phyloP scores from a whole-genome alignment of 108 stramenopile species.

The Fragilariopsis cylindrus region DNA sequence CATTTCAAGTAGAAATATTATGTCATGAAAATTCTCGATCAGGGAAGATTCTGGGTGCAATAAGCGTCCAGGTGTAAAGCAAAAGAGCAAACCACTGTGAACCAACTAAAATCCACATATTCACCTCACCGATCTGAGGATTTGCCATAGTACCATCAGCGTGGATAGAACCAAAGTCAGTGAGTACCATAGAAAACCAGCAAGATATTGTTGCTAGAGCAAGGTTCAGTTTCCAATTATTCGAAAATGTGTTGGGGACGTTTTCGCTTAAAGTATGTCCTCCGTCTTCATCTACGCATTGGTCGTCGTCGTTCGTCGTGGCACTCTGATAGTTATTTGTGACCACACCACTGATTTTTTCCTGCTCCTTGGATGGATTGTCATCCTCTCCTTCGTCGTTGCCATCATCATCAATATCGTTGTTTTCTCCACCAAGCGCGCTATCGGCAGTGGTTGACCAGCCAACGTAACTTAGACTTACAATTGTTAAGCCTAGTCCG shows the following conservation, averaged over 20 bases:
- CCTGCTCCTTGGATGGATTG: slow-evolving; percentile 11
- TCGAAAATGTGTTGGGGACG: slow-evolving; percentile 45
- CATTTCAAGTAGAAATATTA: too few species aligned
- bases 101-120: slow-evolving; percentile 92
- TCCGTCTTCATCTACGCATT: not conserved
- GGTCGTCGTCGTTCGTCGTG: slow-evolving; percentile 16
- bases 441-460: slow-evolving; percentile 65
- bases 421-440: slow-evolving; percentile 11
- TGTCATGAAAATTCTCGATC: slow-evolving; percentile 81
- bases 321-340: slow-evolving; percentile 31
- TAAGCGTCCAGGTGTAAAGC: slow-evolving; percentile 90
- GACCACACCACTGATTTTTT: slow-evolving; percentile 51
- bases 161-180: slow-evolving; percentile 88
- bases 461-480: slow-evolving; percentile 83
- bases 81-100: slow-evolving; percentile 87
- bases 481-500: slow-evolving; percentile 72
- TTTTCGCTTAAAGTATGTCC: slow-evolving; percentile 16
- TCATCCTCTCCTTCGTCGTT: not conserved
- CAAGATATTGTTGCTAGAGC: slow-evolving; percentile 72
- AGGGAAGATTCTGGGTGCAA: slow-evolving; percentile 89
- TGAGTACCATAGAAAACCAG: slow-evolving; percentile 91
- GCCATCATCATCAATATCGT: slow-evolving; percentile 3
- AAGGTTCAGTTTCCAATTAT: slow-evolving; percentile 89
- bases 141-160: slow-evolving; percentile 68
- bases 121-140: slow-evolving; percentile 72